Evolutionary conservation across 306 rosid species (phyloP), one percentile per base, ranked within the genome.

Genomic region (Quercus ilex): DNA sequence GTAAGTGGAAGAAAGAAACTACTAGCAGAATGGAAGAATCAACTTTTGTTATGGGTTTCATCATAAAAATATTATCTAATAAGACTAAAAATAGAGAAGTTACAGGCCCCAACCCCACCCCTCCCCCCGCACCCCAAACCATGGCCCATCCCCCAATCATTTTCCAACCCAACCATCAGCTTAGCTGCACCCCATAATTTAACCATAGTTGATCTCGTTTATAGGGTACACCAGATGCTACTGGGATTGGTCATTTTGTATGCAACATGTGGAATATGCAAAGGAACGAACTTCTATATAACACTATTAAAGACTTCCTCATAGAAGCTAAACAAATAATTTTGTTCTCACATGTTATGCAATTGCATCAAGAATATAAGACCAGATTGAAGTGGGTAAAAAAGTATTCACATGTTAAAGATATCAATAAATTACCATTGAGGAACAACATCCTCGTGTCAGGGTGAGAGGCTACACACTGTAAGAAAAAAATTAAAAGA

Each of bases 401-500:
- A 71, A 88, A 74, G 75, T 21, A 74, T 69, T 56, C 14, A 56
- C 33, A 80, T 71, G 28, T 59, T 30, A 69, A 86, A 74, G 78
- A 83, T 65, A 77, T 76, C 57, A 81, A 58, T 15, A 70, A 38
- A 85, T 88, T 94, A 94, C 97, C 98, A 7, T 91, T 87, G 6
- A 92, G 91, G 85, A 94, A 94, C 77, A 80, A 73, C 88, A 88
- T 88, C 84, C 92, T 88, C 30, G 98, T 94, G 55, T 91, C 91
- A 20, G 92, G 90, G 79, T 94, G 94, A 80, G 98, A 91, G 9
- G 98, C 98, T 69, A 91, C 94, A 73, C 94, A 91, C 97, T 94
- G 87, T 65, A 83, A 73, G 68, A 83, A 75, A 75, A 35, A 53
- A 38, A 69, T 19, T 57, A 69, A 78, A 65, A 21, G 41, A 63